Evolutionary conservation across 1,284 basidiomycete genomes (phyloP), one percentile per base, ranked within the genome.

Genomic region (Neolentinus lepideus): DNA sequence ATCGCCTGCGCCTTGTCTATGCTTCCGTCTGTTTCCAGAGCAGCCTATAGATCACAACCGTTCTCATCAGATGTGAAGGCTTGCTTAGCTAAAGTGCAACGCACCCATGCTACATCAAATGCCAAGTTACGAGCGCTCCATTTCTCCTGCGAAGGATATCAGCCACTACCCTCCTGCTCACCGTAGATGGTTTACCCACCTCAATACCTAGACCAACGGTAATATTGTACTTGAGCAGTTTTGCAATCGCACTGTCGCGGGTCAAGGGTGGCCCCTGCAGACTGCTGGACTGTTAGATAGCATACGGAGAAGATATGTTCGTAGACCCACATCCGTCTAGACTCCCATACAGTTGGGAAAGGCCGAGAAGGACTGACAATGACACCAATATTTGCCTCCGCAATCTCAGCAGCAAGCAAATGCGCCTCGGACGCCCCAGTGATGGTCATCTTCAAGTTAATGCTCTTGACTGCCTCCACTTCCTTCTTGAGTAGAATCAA

Each of bases 351-450:
- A 3, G 62, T 63, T 0, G 85, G 84, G 75, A 83, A 88, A 0
- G 83, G 75, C 52, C 84, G 71, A 1, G 81, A 67, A 2, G 78
- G 80, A 0, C 75, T 68, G 22, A 94, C 70, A 46, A 97, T 79
- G 24, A 96, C 85, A 16, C 90, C 89, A 11, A 95, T 79, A 29
- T 81, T 71, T 1, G 85, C 85, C 50, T 77, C 71, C 0, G 82
- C 87, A 14, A 97, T 72, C 61, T 94, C 84, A 50, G 82, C 73
- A 1, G 92, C 91, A 29, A 95, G 67, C 3, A 90, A 69, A 66
- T 91, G 79, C 0, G 90, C 83, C 67, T 96, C 93, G 0, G 81
- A 69, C 0, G 76, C 92, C 8, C 91, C 89, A 1, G 81, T 71
- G 53, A 89, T 78, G 1, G 82, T 85, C 64, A 90, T 64, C 56